Percentiles rank a stretch among this genome's conserved stretches.
Evolutionary conservation across 2,329 filamentous ascomycete species (phyloP).

Genomic region (Beauveria asiatica): DNA sequence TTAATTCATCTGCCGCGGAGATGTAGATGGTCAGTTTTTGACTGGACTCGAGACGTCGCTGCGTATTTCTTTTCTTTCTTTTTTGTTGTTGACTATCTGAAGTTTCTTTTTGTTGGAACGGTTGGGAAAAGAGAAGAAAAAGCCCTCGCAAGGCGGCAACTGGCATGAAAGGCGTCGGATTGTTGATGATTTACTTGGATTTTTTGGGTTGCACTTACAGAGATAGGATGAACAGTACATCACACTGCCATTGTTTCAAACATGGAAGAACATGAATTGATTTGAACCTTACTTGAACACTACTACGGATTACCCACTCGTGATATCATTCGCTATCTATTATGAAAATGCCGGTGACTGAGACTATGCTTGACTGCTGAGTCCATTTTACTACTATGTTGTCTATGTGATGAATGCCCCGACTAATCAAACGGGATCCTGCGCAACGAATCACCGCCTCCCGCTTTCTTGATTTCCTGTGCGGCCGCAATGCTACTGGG

Average conservation of each 20-base stretch:
- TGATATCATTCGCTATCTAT: background rate
- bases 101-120: background rate
- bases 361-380: background rate
- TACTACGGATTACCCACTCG: background rate
- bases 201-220: conserved; percentile 3
- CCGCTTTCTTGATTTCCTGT: conserved; percentile 75
- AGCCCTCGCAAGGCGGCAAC: background rate
- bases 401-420: background rate
- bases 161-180: conserved; percentile 2
- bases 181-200: conserved; percentile 6
- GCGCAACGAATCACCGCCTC: conserved; percentile 50
- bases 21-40: background rate
- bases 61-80: background rate
- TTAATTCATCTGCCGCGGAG: background rate
- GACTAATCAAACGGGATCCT: conserved; percentile 72
- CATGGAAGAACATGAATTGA: conserved; percentile 6
- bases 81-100: background rate
- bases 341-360: background rate
- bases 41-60: background rate
- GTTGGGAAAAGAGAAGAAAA: background rate
- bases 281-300: background rate
- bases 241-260: background rate
- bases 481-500: conserved; percentile 89
- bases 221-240: conserved; percentile 10
- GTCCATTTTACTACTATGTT: conserved; percentile 2